Conservation (phyloP, 129 eudicot genomes). For the Scalesia atractyloides region DNA sequence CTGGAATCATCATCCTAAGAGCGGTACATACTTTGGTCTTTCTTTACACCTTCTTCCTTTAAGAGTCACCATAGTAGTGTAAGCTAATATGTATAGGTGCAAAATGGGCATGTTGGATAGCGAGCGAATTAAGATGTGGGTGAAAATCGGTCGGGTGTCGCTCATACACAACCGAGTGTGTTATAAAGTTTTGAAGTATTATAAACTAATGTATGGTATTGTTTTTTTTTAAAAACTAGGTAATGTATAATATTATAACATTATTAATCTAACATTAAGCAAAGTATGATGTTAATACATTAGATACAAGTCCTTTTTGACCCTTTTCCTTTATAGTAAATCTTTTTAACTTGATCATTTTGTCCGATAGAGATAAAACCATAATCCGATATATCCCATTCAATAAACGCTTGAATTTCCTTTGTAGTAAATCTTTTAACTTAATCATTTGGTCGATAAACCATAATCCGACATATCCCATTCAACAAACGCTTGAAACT, state of each 20-base stretch:
- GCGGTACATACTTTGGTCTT: slow-evolving; percentile 37
- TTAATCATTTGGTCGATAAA: not conserved
- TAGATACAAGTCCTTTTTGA: not conserved
- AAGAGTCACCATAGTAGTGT: not conserved
- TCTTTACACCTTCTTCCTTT: slow-evolving; percentile 8
- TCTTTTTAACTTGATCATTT: not conserved
- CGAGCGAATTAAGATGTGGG: not conserved
- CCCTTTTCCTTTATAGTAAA: not conserved
- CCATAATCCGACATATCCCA: not conserved
- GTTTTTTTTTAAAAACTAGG: not conserved
- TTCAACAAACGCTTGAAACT: not conserved
- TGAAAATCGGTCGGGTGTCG: not conserved
- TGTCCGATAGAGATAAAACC: not conserved
- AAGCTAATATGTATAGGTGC: not conserved
- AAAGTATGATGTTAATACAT: not conserved
- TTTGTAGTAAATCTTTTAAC: not conserved
- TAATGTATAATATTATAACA: not conserved
- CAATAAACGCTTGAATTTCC: not conserved
- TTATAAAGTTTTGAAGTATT: not conserved
- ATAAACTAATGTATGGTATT: not conserved
- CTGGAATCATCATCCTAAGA: slow-evolving; percentile 38
- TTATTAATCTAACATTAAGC: not conserved
- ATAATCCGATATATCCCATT: not conserved
- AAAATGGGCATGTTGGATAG: not conserved
- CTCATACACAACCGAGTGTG: not conserved